Evolutionary conservation across 768 basidiomycete genomes (phyloP), one percentile per base, ranked within the genome.

Genomic region (Naganishia randhawae): DNA sequence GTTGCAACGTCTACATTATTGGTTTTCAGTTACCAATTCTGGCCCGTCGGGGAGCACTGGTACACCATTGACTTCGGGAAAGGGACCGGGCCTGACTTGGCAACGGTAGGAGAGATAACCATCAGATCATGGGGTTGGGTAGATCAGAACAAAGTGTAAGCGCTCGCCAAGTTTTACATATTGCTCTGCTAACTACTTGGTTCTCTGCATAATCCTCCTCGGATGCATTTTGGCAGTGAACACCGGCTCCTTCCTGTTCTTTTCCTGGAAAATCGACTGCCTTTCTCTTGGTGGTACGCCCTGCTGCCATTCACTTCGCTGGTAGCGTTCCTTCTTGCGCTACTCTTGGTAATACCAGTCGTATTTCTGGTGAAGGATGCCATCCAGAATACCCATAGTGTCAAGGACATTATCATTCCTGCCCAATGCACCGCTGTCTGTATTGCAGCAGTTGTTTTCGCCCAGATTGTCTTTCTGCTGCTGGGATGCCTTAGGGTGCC

Each of bases 351-450:
- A 32, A 48, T 48, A 17, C 7, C 45, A 5, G 25, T 48, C 45
- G 7, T 31, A 10, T 55, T 33, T 22, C 9, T 55, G 17, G 31
- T 55, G n/a, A n/a, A 3, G 19, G 13, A 22, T 16, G 54, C 32
- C 31, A n/a, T 55, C 8, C 31, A 55, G 22, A 33, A 22, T 33
- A 37, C 54, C 1, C 32, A 55, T 33, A 7, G 5, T 2, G 11
- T 37, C 17, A 22, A 39, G 10, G 54, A 55, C 33, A 29, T 55
- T 14, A 16, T 55, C n/a, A 37, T 55, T 55, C 33, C 54, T 19
- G 54, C 54, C 10, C 19, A 33, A 17, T 55, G 54, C 14, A 55
- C 54, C 31, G 33, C 54, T 22, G 29, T 55, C 19, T 55, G 54
- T 19, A 32, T 9, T n/a, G 31, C 33, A 31, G 7, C 29, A 8